phyloP scores from a whole-genome alignment of 2,329 filamentous ascomycete species.

The Conoideocrella luteorostrata region DNA sequence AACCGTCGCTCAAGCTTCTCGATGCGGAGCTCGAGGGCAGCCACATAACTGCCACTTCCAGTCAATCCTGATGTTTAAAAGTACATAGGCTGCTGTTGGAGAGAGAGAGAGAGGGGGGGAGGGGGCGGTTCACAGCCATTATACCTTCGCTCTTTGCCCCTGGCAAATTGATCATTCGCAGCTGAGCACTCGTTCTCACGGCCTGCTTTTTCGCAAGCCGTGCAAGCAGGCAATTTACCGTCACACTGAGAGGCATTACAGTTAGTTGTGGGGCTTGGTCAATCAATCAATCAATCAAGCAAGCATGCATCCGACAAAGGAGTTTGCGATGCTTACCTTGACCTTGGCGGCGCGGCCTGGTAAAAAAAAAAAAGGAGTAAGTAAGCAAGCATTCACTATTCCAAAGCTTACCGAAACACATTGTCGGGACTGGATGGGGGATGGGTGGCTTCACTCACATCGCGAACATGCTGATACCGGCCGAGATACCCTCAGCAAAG shows the following conservation, averaged over 20 bases:
- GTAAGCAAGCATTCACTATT: too few species aligned
- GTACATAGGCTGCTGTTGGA: too few species aligned
- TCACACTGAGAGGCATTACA: constrained; percentile 58
- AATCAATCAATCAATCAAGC: too few species aligned
- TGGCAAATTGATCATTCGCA: constrained; percentile 90
- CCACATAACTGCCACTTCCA: constrained; percentile 62
- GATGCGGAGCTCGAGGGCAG: constrained; percentile 84
- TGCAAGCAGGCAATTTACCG: constrained; percentile 90
- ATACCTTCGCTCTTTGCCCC: constrained; percentile 86
- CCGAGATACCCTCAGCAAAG: constrained; percentile 65
- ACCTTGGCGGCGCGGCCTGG: constrained; percentile 81
- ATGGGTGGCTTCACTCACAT: constrained; percentile 45
- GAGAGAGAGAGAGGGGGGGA: too few species aligned
- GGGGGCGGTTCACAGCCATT: constrained; percentile 10
- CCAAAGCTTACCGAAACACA: too few species aligned
- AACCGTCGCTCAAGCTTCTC: constrained; percentile 81
- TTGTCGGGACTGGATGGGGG: background rate
- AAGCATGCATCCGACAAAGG: too few species aligned
- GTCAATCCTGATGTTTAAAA: too few species aligned
- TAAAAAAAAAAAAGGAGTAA: background rate
- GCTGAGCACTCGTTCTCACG: constrained; percentile 83
- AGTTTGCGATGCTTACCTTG: constrained; percentile 49
- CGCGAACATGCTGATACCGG: constrained; percentile 75
- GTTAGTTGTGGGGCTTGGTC: background rate
- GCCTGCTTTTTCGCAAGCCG: constrained; percentile 87